These are phyloP conservation scores for Aspergillus sp. DNA, from an alignment of 2,329 filamentous ascomycete species.

Conservation along the genomic window DNA sequence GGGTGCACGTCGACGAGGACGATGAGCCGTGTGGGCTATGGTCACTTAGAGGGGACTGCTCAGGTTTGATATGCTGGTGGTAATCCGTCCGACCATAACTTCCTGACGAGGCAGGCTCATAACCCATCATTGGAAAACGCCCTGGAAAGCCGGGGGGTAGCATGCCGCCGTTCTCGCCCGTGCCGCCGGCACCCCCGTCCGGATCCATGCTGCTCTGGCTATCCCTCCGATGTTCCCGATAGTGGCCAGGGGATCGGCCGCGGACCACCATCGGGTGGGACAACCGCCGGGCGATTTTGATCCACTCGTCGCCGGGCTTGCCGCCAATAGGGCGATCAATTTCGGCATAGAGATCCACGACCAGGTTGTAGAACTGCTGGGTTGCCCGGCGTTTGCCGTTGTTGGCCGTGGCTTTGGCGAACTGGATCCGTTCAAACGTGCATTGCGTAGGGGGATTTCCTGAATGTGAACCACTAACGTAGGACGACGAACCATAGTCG, in stretches of 20 bases:
- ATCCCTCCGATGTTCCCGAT: conserved; percentile 62
- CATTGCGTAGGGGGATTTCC: conserved; percentile 43
- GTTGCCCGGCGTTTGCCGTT: conserved; percentile 85
- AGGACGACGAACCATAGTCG: conserved; percentile 29
- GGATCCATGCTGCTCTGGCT: conserved; percentile 66
- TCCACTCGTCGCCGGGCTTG: conserved; percentile 47
- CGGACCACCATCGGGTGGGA: conserved; percentile 83
- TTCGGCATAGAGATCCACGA: conserved; percentile 74
- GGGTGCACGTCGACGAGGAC: conserved; percentile 33
- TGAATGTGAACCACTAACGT: conserved; percentile 22
- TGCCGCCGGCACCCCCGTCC: conserved; percentile 51
- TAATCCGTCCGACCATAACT: conserved; percentile 30
- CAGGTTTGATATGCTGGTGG: conserved; percentile 28
- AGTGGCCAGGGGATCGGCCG: conserved; percentile 73
- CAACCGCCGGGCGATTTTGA: conserved; percentile 65
- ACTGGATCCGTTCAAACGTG: conserved; percentile 83
- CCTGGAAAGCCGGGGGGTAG: conserved; percentile 25
- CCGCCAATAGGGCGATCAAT: conserved; percentile 41
- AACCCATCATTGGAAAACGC: conserved; percentile 30
- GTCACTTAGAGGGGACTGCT: conserved; percentile 32
- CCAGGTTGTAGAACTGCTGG: conserved; percentile 88
- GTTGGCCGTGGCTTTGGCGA: conserved; percentile 89
- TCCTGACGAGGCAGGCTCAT: conserved; percentile 27
- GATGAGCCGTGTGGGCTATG: conserved; percentile 32
- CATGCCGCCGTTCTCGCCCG: conserved; percentile 19